A percentile compares a stretch with the other conserved stretches of the same genome.
Evolutionary conservation across 257 asterid genomes (phyloP).

Genomic region (Cruciata laevipes): DNA sequence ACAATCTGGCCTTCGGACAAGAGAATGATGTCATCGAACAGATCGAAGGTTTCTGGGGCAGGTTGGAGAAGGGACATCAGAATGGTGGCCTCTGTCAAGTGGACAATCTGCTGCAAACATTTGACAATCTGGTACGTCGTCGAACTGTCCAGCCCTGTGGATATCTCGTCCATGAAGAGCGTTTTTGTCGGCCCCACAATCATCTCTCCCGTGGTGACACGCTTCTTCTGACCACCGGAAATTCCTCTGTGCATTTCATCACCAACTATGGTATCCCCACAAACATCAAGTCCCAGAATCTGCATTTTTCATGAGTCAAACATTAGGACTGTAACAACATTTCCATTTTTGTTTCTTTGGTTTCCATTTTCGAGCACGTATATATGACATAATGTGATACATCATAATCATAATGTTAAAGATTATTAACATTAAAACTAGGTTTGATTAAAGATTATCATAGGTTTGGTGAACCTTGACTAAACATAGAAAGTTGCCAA

Average conservation of each 20-base stretch:
- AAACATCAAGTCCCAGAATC: conserved; percentile 55
- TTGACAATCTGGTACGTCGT: conserved; percentile 67
- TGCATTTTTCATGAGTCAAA: conserved; percentile 16
- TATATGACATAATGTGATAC: no score
- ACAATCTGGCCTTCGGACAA: conserved; percentile 62
- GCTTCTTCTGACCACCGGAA: conserved; percentile 64
- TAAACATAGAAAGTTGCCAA: background rate
- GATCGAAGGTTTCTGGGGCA: conserved; percentile 65
- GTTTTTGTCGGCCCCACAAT: conserved; percentile 67
- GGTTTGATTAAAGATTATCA: background rate
- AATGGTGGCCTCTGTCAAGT: conserved; percentile 48
- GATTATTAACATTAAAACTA: no score
- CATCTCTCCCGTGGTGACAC: conserved; percentile 76
- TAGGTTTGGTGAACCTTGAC: background rate
- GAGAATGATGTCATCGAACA: conserved; percentile 66
- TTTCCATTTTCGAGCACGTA: no score
- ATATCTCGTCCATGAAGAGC: conserved; percentile 70
- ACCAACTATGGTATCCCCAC: conserved; percentile 56
- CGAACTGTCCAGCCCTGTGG: conserved; percentile 75
- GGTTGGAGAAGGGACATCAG: conserved; percentile 73
- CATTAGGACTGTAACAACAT: background rate
- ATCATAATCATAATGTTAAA: no score
- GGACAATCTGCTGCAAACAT: conserved; percentile 59
- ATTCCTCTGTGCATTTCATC: conserved; percentile 66
- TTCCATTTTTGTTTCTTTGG: background rate